These are phyloP conservation scores for Fusarium concolor DNA, from an alignment of 2,329 filamentous ascomycete species.

Conservation along the genomic window DNA sequence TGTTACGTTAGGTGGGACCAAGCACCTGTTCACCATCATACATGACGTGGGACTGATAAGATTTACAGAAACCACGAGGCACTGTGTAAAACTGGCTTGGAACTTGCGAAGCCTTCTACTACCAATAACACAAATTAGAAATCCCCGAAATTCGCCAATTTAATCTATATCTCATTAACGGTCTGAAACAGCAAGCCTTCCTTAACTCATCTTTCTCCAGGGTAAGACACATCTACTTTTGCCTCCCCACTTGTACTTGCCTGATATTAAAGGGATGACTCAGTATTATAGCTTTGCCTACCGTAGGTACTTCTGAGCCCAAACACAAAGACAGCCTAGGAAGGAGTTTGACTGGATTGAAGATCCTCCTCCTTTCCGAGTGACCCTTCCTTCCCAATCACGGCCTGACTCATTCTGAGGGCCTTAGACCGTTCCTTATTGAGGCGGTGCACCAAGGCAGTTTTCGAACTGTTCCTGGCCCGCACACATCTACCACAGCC, in stretches of 20 bases:
- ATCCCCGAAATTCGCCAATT: too few relatives aligned
- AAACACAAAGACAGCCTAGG: neutral
- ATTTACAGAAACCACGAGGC: too few relatives aligned
- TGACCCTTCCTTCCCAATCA: neutral
- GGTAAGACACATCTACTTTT: slow-evolving; percentile 19
- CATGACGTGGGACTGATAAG: neutral
- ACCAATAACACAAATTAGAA: too few relatives aligned
- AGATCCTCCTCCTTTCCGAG: neutral
- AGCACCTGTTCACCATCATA: neutral
- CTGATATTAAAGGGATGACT: slow-evolving; percentile 18
- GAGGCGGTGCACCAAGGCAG: slow-evolving; percentile 46
- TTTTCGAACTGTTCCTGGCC: slow-evolving; percentile 31
- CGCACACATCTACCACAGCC: slow-evolving; percentile 18
- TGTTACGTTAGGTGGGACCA: slow-evolving; percentile 3
- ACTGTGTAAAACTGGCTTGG: too few relatives aligned
- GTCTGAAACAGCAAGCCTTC: slow-evolving; percentile 17
- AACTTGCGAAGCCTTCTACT: too few relatives aligned
- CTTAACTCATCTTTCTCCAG: slow-evolving; percentile 8
- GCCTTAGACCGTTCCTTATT: slow-evolving; percentile 4
- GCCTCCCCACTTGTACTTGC: slow-evolving; percentile 6
- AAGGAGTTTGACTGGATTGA: neutral
- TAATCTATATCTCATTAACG: neutral
- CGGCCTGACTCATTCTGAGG: slow-evolving; percentile 41
- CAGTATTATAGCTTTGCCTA: neutral
- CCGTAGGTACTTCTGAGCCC: neutral